A percentile compares a stretch with the other conserved stretches of the same genome.
Conservation (phyloP, 306 rosid species). For the Gillenia trifoliata region DNA sequence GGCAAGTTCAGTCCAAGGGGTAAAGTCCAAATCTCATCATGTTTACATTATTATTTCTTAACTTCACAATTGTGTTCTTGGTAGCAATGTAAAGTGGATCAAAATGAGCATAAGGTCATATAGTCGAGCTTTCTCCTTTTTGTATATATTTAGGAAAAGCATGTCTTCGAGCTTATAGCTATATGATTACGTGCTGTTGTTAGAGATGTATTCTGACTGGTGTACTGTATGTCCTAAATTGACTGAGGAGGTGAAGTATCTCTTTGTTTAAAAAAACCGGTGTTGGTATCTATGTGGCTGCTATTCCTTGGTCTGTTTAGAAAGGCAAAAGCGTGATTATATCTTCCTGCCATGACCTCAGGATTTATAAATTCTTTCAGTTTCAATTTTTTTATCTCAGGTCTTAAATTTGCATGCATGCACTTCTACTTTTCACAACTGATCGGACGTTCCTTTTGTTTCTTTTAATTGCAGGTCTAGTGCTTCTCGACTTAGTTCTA, state of each 20-base stretch:
- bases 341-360: not conserved
- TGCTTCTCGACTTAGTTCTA: conserved; percentile 66
- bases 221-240: not conserved
- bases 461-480: conserved; percentile 50
- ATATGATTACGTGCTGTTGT: not conserved
- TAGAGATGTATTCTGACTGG: not conserved
- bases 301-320: not conserved
- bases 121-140: not conserved
- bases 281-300: not conserved
- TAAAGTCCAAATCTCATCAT: conserved; percentile 28
- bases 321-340: not conserved
- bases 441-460: not conserved
- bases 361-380: not conserved
- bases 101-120: not conserved
- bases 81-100: not conserved
- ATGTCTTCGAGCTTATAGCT: not conserved
- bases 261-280: not conserved
- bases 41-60: not conserved
- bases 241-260: not conserved
- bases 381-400: not conserved
- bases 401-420: not conserved
- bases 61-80: not conserved
- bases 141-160: not conserved
- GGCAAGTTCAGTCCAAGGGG: conserved; percentile 66
- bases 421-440: conserved; percentile 1